Percentiles rank a stretch among this genome's conserved stretches.
Conservation (phyloP, 768 basidiomycete genomes). For the Leccinum rimulosum region DNA sequence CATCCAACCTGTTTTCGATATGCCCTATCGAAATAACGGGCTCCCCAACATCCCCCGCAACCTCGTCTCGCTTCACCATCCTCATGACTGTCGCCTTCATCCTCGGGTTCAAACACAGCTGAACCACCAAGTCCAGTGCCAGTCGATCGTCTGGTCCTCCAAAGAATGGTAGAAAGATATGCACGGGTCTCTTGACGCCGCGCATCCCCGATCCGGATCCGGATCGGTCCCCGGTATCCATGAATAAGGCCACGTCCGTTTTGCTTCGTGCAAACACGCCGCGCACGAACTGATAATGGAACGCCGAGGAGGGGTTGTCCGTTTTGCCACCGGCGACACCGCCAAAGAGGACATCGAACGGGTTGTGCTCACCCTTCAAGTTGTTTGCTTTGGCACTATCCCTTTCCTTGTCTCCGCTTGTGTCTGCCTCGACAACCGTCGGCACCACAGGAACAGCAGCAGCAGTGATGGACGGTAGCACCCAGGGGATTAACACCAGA, state of each 20-base stretch:
- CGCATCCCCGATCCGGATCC: conserved; percentile 5
- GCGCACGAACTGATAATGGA: conserved; percentile 84
- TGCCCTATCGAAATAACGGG: conserved; percentile 21
- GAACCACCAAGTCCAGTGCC: conserved; percentile 80
- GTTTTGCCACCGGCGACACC: conserved; percentile 15
- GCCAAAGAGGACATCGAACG: conserved; percentile 71
- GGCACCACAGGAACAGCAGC: background rate
- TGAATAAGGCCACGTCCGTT: conserved; percentile 79
- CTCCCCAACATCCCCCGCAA: conserved; percentile 10
- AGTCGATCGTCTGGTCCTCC: conserved; percentile 93
- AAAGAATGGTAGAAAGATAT: conserved; percentile 87
- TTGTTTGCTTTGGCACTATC: conserved; percentile 2
- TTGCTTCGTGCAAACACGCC: conserved; percentile 68
- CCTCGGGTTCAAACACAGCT: conserved; percentile 68
- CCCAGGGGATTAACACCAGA: conserved; percentile 83
- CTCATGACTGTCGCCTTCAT: conserved; percentile 75
- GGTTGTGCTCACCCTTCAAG: conserved; percentile 38
- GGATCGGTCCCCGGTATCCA: conserved; percentile 56
- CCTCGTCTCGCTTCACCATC: conserved; percentile 49
- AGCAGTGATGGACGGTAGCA: conserved; percentile 40
- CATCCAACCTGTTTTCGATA: conserved; percentile 8
- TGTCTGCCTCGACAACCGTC: conserved; percentile 6
- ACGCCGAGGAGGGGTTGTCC: conserved; percentile 46
- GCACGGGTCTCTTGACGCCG: conserved; percentile 40
- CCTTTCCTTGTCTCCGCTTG: background rate